Conservation (phyloP, 2,329 filamentous ascomycete genomes). For the Pezicula radicicola region DNA sequence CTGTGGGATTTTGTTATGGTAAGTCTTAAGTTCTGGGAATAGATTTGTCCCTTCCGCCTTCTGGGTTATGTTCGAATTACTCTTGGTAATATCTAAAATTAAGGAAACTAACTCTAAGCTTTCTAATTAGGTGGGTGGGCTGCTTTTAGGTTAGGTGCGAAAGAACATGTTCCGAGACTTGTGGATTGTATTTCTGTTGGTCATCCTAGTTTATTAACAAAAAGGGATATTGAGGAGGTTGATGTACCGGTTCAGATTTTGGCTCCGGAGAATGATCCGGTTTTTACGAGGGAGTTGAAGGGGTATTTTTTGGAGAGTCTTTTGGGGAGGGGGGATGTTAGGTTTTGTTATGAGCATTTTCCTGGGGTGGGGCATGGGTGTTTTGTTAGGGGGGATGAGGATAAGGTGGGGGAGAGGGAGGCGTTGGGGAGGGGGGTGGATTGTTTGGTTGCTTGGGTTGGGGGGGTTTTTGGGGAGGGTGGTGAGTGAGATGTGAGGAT, state of each 20-base stretch:
- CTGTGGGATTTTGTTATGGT: conserved; percentile 18
- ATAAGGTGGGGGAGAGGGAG: conserved; percentile 34
- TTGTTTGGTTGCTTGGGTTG: conserved; percentile 43
- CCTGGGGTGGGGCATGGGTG: conserved; percentile 46
- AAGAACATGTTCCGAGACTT: too few relatives aligned
- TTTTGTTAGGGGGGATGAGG: conserved; percentile 38
- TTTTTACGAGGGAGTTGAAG: conserved; percentile 45
- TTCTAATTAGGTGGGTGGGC: conserved; percentile 19
- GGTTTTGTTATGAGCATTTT: conserved; percentile 49
- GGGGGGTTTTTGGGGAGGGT: conserved; percentile 1
- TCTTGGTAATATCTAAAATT: too few relatives aligned
- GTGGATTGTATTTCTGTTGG: conserved; percentile 15
- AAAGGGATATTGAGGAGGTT: conserved; percentile 42
- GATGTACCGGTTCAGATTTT: conserved; percentile 48
- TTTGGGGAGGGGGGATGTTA: conserved; percentile 29
- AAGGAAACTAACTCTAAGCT: too few relatives aligned
- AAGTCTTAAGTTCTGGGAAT: too few relatives aligned
- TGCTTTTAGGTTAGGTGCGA: conserved; percentile 12
- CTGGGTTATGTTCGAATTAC: too few relatives aligned
- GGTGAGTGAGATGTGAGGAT: too few relatives aligned
- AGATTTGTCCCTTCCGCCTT: too few relatives aligned
- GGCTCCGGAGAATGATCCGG: conserved; percentile 44
- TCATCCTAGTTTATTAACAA: conserved; percentile 32
- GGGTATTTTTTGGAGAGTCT: conserved; percentile 36
- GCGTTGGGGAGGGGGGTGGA: conserved; percentile 46